These are phyloP conservation scores for Monilinia vaccinii-corymbosi DNA, from an alignment of 2,329 filamentous ascomycete species.

Conservation along the genomic window DNA sequence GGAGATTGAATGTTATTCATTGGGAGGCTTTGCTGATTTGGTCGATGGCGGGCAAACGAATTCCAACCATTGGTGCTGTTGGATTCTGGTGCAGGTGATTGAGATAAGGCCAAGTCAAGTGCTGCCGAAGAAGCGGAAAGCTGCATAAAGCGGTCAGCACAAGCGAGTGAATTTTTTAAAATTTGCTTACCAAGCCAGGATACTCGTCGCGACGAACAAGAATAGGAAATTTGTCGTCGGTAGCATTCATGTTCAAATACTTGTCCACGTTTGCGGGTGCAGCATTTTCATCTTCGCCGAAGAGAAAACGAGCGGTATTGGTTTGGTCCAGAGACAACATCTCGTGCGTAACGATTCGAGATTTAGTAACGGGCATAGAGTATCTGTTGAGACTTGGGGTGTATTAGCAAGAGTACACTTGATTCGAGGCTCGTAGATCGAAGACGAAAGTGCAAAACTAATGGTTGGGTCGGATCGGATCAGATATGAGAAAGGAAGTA, in stretches of 20 bases:
- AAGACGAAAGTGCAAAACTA: not conserved
- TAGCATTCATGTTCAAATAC: slow-evolving; percentile 61
- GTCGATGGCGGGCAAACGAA: slow-evolving; percentile 28
- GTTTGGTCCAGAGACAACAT: slow-evolving; percentile 64
- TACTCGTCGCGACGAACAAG: slow-evolving; percentile 55
- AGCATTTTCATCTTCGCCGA: slow-evolving; percentile 63
- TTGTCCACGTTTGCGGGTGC: slow-evolving; percentile 49
- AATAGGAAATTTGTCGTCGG: slow-evolving; percentile 81
- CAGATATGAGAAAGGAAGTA: not conserved
- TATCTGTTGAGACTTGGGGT: slow-evolving; percentile 69
- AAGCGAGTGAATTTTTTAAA: slow-evolving; percentile 6
- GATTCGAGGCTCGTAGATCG: slow-evolving; percentile 2
- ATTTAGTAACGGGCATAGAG: slow-evolving; percentile 80
- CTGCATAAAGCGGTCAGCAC: slow-evolving; percentile 43
- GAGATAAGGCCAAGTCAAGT: slow-evolving; percentile 67
- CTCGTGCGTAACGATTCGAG: slow-evolving; percentile 58
- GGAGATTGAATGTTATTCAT: slow-evolving; percentile 22
- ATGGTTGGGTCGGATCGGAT: not conserved
- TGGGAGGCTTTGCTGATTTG: slow-evolving; percentile 40
- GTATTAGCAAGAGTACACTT: slow-evolving; percentile 17
- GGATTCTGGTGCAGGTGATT: slow-evolving; percentile 53
- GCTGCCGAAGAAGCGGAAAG: slow-evolving; percentile 74
- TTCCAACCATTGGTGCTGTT: slow-evolving; percentile 23
- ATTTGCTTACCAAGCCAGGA: slow-evolving; percentile 26
- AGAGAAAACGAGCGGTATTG: slow-evolving; percentile 78